Conservation (phyloP, 1,284 basidiomycete species). For the Inonotus hispidus region DNA sequence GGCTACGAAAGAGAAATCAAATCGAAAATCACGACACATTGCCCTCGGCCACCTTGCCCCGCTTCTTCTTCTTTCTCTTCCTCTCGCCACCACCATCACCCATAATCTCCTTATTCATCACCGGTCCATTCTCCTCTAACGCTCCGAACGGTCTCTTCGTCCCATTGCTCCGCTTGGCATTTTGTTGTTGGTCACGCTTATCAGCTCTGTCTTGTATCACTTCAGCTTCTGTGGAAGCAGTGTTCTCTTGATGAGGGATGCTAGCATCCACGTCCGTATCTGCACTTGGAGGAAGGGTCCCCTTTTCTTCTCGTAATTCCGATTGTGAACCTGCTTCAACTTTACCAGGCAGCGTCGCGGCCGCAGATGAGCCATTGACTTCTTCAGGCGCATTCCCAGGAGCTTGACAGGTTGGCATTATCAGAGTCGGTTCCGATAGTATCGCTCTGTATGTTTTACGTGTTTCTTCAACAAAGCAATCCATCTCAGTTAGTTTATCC, state of each 20-base stretch:
- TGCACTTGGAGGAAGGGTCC: neutral
- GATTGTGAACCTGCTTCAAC: neutral
- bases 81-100: neutral
- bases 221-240: neutral
- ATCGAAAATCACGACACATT: neutral
- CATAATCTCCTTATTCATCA: neutral
- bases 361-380: neutral
- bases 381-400: neutral
- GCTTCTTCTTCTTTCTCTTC: constrained; percentile 11
- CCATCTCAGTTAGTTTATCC: neutral
- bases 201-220: neutral
- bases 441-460: constrained; percentile 63
- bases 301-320: neutral
- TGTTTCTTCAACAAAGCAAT: constrained; percentile 34
- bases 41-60: neutral
- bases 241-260: neutral
- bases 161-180: neutral
- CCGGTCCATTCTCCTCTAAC: neutral
- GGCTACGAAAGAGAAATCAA: neutral
- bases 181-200: neutral
- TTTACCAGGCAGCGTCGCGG: neutral
- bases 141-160: constrained; percentile 3
- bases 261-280: neutral
- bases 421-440: constrained; percentile 61
- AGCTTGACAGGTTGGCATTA: constrained; percentile 38